Conservation (phyloP, 352 stramenopile genomes). For the Phytophthora colocasiae region DNA sequence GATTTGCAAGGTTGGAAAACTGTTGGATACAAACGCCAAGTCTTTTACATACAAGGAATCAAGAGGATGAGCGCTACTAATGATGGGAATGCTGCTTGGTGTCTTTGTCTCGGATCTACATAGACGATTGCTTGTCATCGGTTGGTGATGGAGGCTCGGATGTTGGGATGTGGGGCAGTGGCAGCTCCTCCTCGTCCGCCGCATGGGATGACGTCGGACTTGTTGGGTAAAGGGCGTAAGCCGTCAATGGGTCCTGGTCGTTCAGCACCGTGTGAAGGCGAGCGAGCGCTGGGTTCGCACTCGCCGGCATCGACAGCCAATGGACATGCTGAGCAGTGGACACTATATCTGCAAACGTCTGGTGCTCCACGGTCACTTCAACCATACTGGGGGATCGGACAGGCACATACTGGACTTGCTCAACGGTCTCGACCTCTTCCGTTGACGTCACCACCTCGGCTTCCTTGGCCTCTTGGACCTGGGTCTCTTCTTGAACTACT, state of each 20-base stretch:
- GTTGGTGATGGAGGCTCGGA: slow-evolving; percentile 21
- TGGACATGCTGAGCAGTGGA: slow-evolving; percentile 38
- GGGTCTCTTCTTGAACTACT: slow-evolving; percentile 15
- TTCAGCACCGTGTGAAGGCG: slow-evolving; percentile 46
- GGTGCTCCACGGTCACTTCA: slow-evolving; percentile 32
- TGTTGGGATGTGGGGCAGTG: slow-evolving; percentile 27
- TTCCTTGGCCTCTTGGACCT: slow-evolving; percentile 5
- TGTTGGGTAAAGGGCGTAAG: slow-evolving; percentile 46
- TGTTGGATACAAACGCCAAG: slow-evolving; percentile 3
- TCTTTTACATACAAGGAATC: slow-evolving; percentile 22
- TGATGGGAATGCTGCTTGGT: slow-evolving; percentile 15
- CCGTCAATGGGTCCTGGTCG: slow-evolving; percentile 41
- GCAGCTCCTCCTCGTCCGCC: slow-evolving; percentile 24
- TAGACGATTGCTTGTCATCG: slow-evolving; percentile 9
- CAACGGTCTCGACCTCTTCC: slow-evolving; percentile 10
- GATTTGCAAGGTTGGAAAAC: slow-evolving; percentile 13
- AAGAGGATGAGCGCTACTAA: slow-evolving; percentile 26
- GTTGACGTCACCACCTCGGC: slow-evolving; percentile 4
- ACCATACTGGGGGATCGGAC: slow-evolving; percentile 13
- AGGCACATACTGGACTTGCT: slow-evolving; percentile 1
- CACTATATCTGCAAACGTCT: slow-evolving; percentile 28
- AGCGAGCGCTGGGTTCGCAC: slow-evolving; percentile 41
- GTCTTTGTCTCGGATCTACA: slow-evolving; percentile 22
- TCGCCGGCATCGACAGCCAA: slow-evolving; percentile 43
- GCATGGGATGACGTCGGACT: slow-evolving; percentile 23